Percentiles rank a stretch among this genome's conserved stretches.
Evolutionary conservation across 345 rosid species (phyloP).

Genomic region (Eutrema japonicum): DNA sequence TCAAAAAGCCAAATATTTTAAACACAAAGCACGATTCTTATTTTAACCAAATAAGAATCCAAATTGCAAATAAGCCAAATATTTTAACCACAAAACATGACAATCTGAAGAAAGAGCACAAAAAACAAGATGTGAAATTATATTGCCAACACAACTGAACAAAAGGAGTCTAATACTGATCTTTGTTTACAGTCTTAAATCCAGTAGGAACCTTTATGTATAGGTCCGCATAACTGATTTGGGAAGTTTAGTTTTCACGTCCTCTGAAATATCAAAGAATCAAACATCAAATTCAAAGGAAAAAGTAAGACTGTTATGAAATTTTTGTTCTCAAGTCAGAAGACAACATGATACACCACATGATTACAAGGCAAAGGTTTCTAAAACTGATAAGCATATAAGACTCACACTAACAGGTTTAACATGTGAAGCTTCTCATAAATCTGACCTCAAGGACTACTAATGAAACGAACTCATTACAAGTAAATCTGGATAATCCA

Average conservation of each 20-base stretch:
- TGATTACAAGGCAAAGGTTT: neutral
- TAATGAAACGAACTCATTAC: neutral
- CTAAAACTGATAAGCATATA: neutral
- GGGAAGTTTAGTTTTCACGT: slow-evolving; percentile 69
- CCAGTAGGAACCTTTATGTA: neutral
- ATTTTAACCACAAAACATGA: no score
- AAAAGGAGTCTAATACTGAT: neutral
- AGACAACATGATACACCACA: slow-evolving; percentile 7
- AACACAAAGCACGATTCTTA: no score
- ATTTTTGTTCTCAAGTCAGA: neutral
- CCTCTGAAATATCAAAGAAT: slow-evolving; percentile 34
- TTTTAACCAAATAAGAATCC: no score
- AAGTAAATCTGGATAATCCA: neutral
- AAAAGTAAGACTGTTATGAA: neutral
- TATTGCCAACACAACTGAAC: neutral
- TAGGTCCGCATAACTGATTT: slow-evolving; percentile 71
- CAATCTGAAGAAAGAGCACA: slow-evolving; percentile 1
- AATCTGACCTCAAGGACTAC: neutral
- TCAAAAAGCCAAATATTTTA: no score
- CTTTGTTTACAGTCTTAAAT: neutral
- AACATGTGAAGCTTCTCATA: slow-evolving; percentile 18
- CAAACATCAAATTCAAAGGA: slow-evolving; percentile 1
- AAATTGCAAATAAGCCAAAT: no score
- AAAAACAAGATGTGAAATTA: neutral
- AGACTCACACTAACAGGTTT: neutral